Evolutionary conservation across 2,329 filamentous ascomycete species (phyloP).

Genomic region (Ceratocystis destructans): DNA sequence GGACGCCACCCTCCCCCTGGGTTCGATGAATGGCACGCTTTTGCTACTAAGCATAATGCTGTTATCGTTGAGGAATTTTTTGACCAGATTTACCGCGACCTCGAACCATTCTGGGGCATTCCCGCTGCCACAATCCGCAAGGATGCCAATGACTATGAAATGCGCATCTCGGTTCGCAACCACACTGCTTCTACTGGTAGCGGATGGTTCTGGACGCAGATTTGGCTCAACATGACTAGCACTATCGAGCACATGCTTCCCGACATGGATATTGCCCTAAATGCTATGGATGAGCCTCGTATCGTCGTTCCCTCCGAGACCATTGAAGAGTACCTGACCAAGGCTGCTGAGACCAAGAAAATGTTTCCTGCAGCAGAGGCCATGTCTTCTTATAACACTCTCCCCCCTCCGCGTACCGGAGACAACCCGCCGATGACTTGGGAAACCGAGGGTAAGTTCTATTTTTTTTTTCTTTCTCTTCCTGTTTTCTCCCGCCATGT

Average conservation of each 20-base stretch:
- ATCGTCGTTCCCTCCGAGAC: conserved; percentile 51
- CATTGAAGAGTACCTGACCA: conserved; percentile 39
- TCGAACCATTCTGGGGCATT: conserved; percentile 44
- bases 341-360: conserved; percentile 35
- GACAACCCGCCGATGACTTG: conserved; percentile 32
- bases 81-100: conserved; percentile 49
- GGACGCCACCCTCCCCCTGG: conserved; percentile 49
- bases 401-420: conserved; percentile 26
- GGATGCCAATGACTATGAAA: conserved; percentile 42
- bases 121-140: conserved; percentile 35
- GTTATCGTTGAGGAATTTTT: conserved; percentile 50
- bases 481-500: not conserved
- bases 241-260: conserved; percentile 43
- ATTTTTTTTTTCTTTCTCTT: not conserved
- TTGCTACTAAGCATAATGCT: conserved; percentile 38
- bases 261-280: conserved; percentile 55
- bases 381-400: conserved; percentile 31
- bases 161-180: conserved; percentile 46
- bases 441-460: conserved; percentile 36
- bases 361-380: conserved; percentile 34
- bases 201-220: conserved; percentile 45
- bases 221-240: conserved; percentile 41
- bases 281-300: conserved; percentile 53
- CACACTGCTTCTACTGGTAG: conserved; percentile 37
- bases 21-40: conserved; percentile 47